Evolutionary conservation across 148 eudicot species (phyloP), one percentile per base, ranked within the genome.

Genomic region (Talinum fruticosum): DNA sequence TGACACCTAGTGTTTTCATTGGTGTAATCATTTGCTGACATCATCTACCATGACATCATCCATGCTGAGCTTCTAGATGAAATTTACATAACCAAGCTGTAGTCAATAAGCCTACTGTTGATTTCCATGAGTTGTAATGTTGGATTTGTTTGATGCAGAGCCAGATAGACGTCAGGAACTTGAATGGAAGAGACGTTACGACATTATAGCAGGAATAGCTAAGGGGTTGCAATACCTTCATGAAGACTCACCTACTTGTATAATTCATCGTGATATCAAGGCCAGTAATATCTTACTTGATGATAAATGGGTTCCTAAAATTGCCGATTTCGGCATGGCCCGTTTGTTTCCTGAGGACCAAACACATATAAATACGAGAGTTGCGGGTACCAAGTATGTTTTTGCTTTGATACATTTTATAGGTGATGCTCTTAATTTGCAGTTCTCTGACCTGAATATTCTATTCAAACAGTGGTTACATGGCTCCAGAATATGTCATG

Each of bases 261-360:
- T 93, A 74, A 91, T 90, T 72, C 98, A 93, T 82, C 93, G 98
- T 47, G 98, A 93, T 79, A 91, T 93, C 79, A 93, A 93, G 79
- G 96, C 91, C 67, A 87, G 97, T 81, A 93, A 93, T 82, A 86
- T 93, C 75, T 82, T 93, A 69, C 88, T 93, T 53, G 98, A 93
- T 72, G 93, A 91, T 44, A 91, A 86, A 64, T 93, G 98, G 98
- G 79, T 85, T 13, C 92, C 98, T 72, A 93, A 93, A 78, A 93
- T 93, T 86, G 98, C 96, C 28, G 98, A 93, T 85, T 93, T 93
- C 82, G 98, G 98, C 78, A 90, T 93, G 94, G 98, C 98, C 30
- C 89, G 96, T 34, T 86, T 93, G 10, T 93, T 79, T 75, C 96
- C 96, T 2, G 96, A 91, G 84, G 92, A 90, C 78, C 77, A 90